Percentiles rank a stretch among this genome's conserved stretches.
Conservation (phyloP, 1,139 yeast species). For the Yamadazyma friedrichii region DNA sequence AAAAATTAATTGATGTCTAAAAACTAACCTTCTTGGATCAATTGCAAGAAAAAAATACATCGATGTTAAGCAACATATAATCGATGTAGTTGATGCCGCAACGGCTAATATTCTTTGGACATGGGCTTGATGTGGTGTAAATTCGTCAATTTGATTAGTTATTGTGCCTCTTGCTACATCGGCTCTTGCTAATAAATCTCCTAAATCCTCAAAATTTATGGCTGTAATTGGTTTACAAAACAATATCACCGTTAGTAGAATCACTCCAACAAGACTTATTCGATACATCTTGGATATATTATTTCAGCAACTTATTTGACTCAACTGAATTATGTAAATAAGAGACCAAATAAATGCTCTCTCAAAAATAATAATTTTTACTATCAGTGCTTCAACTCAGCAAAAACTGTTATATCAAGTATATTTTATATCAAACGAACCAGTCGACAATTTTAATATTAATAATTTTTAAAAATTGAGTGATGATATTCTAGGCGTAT, state of each 20-base stretch:
- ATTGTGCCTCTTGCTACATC: background rate
- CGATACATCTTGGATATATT: too few species aligned
- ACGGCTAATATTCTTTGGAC: slow-evolving; percentile 41
- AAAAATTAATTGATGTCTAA: slow-evolving; percentile 71
- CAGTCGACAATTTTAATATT: too few species aligned
- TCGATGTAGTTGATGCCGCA: slow-evolving; percentile 56
- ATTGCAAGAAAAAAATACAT: slow-evolving; percentile 57
- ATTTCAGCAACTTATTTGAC: too few species aligned
- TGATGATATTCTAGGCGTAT: too few species aligned
- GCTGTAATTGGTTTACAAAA: background rate
- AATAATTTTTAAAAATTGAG: too few species aligned
- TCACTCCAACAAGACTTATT: background rate
- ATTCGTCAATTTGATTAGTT: slow-evolving; percentile 16
- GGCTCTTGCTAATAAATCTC: slow-evolving; percentile 5
- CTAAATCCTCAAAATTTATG: background rate
- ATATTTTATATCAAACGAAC: too few species aligned
- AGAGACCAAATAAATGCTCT: too few species aligned
- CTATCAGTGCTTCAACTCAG: too few species aligned
- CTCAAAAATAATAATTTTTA: too few species aligned
- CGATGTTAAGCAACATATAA: slow-evolving; percentile 52
- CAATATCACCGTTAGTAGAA: background rate
- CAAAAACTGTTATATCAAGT: too few species aligned
- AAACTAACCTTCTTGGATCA: slow-evolving; percentile 59
- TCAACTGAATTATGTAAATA: too few species aligned
- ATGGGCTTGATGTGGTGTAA: slow-evolving; percentile 12